Base-by-base conservation (phyloP, 2,329 filamentous ascomycete genomes). In the Byssochlamys sp. region DNA sequence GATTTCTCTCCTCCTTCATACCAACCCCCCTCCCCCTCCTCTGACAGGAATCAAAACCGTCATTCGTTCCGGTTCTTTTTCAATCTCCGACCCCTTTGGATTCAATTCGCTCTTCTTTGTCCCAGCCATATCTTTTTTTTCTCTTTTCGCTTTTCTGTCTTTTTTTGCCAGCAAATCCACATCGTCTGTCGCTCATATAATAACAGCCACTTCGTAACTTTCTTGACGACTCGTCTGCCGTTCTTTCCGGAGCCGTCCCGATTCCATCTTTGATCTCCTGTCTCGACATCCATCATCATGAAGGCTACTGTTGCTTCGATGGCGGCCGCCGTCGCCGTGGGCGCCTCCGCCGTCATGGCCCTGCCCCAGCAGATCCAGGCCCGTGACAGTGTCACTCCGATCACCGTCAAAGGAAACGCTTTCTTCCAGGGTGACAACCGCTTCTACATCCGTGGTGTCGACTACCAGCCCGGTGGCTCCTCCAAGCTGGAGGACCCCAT, bases 401-500 rank as follows among this genome's bases (percentile, higher is more conserved):
- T 86, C 66, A 81, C 79, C 27, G 80, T 85, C 65, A 83, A 84
- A 75, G 83, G 84, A 69, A 85, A 86, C 70, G 81, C 84, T 58
- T 87, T 87, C 77, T 87, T 83, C 72, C 78, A 82, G 61, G 84
- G 83, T 59, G 68, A 80, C 59, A 67, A 82, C 54, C 81, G 84
- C 56, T 80, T 81, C 70, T 80, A 79, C 65, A 75, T 80, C 29
- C 74, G 76, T 54, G 77, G 77, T 69, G 72, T 79, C 63, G 86
- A 88, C 74, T 87, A 86, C 71, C 84, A 86, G 71, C 83, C 83
- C 54, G 82, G 82, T 66, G 85, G 85, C 61, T 81, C 84, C 11
- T 85, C 83, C 55, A 73, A 84, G 49, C 74, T 83, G 54, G 75
- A 77, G 56, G 91, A 96, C 70, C 90, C 91, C 60, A 86, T 96